A percentile compares a stretch with the other conserved stretches of the same genome.
Evolutionary conservation across 1,139 yeast species (phyloP).

Genomic region (Pichia sp.): DNA sequence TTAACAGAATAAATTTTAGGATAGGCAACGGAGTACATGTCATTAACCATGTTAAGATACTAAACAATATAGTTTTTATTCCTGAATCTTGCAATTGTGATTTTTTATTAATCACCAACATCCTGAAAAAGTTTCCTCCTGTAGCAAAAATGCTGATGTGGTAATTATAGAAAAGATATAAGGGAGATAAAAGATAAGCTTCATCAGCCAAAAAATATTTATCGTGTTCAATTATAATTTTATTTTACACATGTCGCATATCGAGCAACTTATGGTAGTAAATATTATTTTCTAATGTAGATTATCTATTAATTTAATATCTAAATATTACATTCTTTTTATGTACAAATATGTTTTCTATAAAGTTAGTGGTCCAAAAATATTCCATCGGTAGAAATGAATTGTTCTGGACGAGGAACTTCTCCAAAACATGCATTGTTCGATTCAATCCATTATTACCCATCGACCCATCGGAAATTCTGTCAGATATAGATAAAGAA

Average conservation of each 20-base stretch:
- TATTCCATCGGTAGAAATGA: too few relatives aligned
- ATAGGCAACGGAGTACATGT: constrained; percentile 17
- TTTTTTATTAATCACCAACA: constrained; percentile 9
- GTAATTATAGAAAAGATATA: background rate
- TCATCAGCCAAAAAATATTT: too few relatives aligned
- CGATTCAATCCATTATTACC: constrained; percentile 31
- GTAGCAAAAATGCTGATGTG: too few relatives aligned
- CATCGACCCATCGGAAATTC: constrained; percentile 25
- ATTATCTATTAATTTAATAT: too few relatives aligned
- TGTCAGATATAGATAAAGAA: constrained; percentile 5
- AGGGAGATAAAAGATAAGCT: too few relatives aligned
- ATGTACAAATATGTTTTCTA: background rate
- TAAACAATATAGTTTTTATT: constrained; percentile 7
- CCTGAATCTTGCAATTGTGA: constrained; percentile 7
- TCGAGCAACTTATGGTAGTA: too few relatives aligned
- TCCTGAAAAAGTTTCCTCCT: too few relatives aligned
- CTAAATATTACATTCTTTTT: too few relatives aligned
- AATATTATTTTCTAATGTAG: too few relatives aligned
- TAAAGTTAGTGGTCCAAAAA: background rate
- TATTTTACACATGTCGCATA: too few relatives aligned
- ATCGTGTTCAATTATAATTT: too few relatives aligned
- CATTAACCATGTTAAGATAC: constrained; percentile 10
- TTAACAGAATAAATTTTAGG: constrained; percentile 12
- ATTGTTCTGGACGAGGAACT: background rate
- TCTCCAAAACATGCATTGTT: background rate